Base-by-base conservation (phyloP, 2,329 filamentous ascomycete genomes). In the Sordariomycetes sp. region DNA sequence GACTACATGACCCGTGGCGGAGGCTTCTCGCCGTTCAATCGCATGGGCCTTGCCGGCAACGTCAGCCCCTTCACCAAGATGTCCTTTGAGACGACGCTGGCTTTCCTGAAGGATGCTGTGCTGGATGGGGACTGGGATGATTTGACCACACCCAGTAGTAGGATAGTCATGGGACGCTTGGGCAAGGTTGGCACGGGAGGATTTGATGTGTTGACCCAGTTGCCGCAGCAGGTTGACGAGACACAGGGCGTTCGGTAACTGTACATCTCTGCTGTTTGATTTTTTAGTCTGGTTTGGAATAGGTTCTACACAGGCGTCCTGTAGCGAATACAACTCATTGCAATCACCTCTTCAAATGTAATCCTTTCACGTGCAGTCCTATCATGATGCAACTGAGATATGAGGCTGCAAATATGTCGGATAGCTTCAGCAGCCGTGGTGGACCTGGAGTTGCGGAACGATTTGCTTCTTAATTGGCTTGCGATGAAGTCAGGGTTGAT, bases 1-100 rank as follows among this genome's bases (percentile, higher is more conserved):
- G 92, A 98, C 57, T 86, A 86, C 57, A 98, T 98, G 92, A 98
- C 92, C n/a, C 75, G 90, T 34, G 81, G 79, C 39, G 92, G 92
- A 44, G 79, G 77, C 2, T 98, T 93, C 63, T 83, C 79, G 31
- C 81, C 92, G 1, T 98, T 98, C 64, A 94, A 86, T 61, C 82
- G 92, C 32, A 93, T 85, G 53, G 92, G 90, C 2, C 67, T 98
- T 40, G 79, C 78, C 52, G 79, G 84, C 43, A 88, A 86, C 50
- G 81, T 90, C 19, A 88, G 81, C 45, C 87, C 92, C 0, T 90
- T 98, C 47, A 90, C 92, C 61, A 96, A 96, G 72, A 96, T 96
- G 90, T 94, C 86, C 57, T 98, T 96, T 63, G 92, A 98, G 72
- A 98, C 92, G 4, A 98, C 92, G 3, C 74, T 96, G 25, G 81